Percentiles rank a stretch among this genome's conserved stretches.
phyloP scores from a whole-genome alignment of 2,329 filamentous ascomycete genomes.

The Fusarium citri region DNA sequence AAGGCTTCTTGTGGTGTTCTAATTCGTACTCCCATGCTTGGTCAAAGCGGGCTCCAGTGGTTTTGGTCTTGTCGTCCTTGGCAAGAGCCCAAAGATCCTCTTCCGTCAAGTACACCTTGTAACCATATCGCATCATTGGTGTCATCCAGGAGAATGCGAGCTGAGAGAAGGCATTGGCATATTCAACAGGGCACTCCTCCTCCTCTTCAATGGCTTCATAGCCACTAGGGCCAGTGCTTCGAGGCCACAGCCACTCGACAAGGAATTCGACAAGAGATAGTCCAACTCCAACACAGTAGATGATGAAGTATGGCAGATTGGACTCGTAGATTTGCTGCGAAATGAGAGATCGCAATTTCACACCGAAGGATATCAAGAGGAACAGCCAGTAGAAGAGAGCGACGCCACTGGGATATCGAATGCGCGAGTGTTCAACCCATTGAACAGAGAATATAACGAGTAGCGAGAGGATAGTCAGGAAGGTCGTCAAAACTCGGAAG shows the following conservation, averaged over 20 bases:
- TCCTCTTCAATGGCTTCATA: constrained; percentile 70
- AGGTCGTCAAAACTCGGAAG: constrained; percentile 86
- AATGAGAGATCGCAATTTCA: constrained; percentile 89
- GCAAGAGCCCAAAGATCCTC: constrained; percentile 95
- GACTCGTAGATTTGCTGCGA: constrained; percentile 77
- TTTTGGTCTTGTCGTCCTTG: constrained; percentile 80
- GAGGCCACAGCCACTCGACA: constrained; percentile 89
- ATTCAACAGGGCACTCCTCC: constrained; percentile 80
- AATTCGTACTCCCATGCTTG: constrained; percentile 82
- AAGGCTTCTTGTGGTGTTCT: constrained; percentile 71
- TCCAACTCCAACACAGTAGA: constrained; percentile 78
- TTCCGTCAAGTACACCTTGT: constrained; percentile 90
- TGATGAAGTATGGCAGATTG: constrained; percentile 79
- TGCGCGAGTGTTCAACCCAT: constrained; percentile 86
- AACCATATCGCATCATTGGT: constrained; percentile 94
- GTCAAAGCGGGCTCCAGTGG: constrained; percentile 77
- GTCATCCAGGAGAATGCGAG: constrained; percentile 99
- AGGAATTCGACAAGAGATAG: constrained; percentile 77
- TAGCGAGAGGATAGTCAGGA: constrained; percentile 77
- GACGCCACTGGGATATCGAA: constrained; percentile 86
- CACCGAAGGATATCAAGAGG: constrained; percentile 78
- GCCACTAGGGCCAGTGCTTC: constrained; percentile 67
- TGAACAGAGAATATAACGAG: constrained; percentile 81
- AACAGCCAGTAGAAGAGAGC: constrained; percentile 94
- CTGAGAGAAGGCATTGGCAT: constrained; percentile 92